These are phyloP conservation scores for Aspergillus funiculosus DNA, from an alignment of 495 filamentous ascomycete genomes.

Conservation along the genomic window DNA sequence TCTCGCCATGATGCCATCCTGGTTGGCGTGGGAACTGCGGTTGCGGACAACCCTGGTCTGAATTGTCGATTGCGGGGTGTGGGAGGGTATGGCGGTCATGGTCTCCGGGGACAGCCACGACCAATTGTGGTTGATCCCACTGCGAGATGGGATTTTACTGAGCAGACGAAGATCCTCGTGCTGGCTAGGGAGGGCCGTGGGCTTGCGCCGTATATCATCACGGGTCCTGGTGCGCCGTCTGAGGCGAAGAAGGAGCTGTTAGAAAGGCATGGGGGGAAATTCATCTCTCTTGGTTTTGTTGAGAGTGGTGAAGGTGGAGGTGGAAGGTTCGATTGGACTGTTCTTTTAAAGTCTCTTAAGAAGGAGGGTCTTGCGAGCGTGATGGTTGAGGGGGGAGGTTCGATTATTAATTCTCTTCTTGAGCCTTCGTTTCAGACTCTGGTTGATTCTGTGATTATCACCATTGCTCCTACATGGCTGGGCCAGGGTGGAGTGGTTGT, in stretches of 20 bases:
- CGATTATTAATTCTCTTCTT: conserved; percentile 72
- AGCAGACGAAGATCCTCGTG: conserved; percentile 56
- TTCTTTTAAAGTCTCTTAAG: conserved; percentile 49
- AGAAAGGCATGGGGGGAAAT: conserved; percentile 43
- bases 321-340: conserved; percentile 57
- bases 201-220: conserved; percentile 63
- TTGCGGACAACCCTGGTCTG: conserved; percentile 77
- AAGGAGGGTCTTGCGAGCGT: conserved; percentile 60
- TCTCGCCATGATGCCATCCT: conserved; percentile 77
- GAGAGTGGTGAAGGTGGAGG: conserved; percentile 16
- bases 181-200: conserved; percentile 59
- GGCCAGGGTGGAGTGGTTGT: conserved; percentile 74
- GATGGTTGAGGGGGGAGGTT: conserved; percentile 84
- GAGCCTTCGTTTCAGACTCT: conserved; percentile 45
- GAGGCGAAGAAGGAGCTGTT: conserved; percentile 31
- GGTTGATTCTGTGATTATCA: conserved; percentile 74
- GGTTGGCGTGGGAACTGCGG: conserved; percentile 78
- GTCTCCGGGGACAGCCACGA: conserved; percentile 55
- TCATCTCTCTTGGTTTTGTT: conserved; percentile 26
- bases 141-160: conserved; percentile 57
- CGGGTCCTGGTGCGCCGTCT: conserved; percentile 23
- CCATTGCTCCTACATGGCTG: conserved; percentile 80
- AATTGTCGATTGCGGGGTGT: conserved; percentile 65
- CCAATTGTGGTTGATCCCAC: conserved; percentile 76
- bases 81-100: conserved; percentile 44